Evolutionary conservation across 176 grass and related monocot species (phyloP), one percentile per base, ranked within the genome.

Genomic region (Saccharum officinarum): DNA sequence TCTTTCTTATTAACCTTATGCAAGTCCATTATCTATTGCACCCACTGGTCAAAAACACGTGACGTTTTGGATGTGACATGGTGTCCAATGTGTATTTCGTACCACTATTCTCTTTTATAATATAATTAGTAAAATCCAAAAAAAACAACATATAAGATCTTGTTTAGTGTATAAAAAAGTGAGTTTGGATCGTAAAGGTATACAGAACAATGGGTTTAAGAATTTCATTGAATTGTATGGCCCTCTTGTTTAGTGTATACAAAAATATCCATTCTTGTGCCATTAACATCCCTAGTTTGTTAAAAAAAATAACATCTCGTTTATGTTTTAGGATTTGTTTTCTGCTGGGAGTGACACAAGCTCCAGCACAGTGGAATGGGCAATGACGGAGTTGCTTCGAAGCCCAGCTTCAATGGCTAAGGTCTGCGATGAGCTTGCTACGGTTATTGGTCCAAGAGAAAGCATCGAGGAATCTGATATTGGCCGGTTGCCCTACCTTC

Each of bases 321-420:
- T 22, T 59, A n/a, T n/a, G 54, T 47, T 49, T 30, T 46, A 89
- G 90, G 90, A 92, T 61, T 46, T 92, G 77, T 90, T 90, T 61
- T 6, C 4, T 2, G 91, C 81, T 11, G 91, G 87, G 40, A 92
- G 76, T 1, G 80, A 92, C 69, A 87, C 87, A 16, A 92, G 28
- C 25, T 87, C 87, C 0, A 86, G 1, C 65, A 83, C 85, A 1
- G 78, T 93, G 22, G 85, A 93, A 85, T 93, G 85, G 92, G 85
- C 82, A 22, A 90, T 90, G 92, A 63, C 59, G 0, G 92, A 93
- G 78, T 28, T 90, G 13, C 80, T 93, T n/a, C 80, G 26, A n/a
- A 77, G 76, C 57, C 91, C 84, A 13, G 1, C 5, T 23, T 76
- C 65, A n/a, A 85, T 93, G 81, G 77, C 65, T 2, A 77, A 45